Evolutionary conservation across 164 flowering plant genomes (phyloP), one percentile per base, ranked within the genome.

Genomic region (Santalum album): DNA sequence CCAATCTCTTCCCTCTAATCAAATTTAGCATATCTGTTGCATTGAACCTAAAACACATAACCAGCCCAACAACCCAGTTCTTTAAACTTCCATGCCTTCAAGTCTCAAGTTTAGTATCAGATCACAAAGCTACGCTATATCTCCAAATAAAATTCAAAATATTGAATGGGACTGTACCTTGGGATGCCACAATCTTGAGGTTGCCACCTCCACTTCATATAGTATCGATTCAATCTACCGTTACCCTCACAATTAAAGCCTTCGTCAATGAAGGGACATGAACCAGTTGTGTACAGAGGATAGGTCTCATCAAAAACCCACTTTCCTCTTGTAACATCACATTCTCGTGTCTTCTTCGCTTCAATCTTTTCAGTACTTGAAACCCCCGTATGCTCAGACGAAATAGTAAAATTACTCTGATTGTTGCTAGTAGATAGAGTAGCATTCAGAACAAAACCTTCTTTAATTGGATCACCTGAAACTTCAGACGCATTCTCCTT

Each of bases 141-240:
- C 12, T 6, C 20, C 39, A 49, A 12, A 43, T 21, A 7, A 3
- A 44, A 23, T 60, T 11, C 12, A 39, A 24, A 25, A 42, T n/a
- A 52, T 1, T 6, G 7, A 26, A 18, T 16, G 18, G 53, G 39
- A 18, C 34, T 34, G 19, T 70, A 88, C 98, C 91, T 87, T 51
- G 96, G 96, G 44, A 87, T 69, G 61, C 79, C 68, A 66, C 99
- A 92, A 61, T 74, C 76, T 60, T 68, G 74, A 2, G 96, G 96
- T 57, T 89, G 82, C 96, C 98, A 89, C 72, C 86, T 83, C 96
- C 89, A 89, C 53, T 87, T 92, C 85, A 73, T 75, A 69, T 83
- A 89, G 49, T 77, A 79, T 57, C 53, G 70, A 57, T 92, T 86
- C 43, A 57, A 36, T 62, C 99, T 89, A 47, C 96, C 99, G 76